phyloP scores from a whole-genome alignment of 1,284 basidiomycete species.

The Mycena citricolor region DNA sequence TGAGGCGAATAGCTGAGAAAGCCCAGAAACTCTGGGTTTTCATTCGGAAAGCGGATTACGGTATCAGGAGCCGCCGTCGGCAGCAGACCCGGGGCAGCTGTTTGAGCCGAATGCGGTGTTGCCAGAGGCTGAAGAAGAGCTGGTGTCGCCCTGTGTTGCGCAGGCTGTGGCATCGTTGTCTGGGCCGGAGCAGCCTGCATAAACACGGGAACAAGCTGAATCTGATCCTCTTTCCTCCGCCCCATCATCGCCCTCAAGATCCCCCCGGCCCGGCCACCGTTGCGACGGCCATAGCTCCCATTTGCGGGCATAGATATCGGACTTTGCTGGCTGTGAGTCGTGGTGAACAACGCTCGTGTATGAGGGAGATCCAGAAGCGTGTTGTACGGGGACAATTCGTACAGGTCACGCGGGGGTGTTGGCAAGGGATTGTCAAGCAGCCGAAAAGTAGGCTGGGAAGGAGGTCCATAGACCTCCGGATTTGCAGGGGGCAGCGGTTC shows the following conservation, averaged over 20 bases:
- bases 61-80: too few relatives aligned
- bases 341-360: conserved; percentile 38
- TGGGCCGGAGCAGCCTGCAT: conserved; percentile 17
- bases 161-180: conserved; percentile 10
- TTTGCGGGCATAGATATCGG: conserved; percentile 10
- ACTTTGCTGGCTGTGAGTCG: conserved; percentile 13
- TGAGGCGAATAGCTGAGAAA: conserved; percentile 50
- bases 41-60: conserved; percentile 15
- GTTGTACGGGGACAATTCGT: conserved; percentile 49
- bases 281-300: conserved; percentile 17
- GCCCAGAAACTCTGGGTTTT: conserved; percentile 23
- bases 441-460: conserved; percentile 15
- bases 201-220: conserved; percentile 32
- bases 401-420: conserved; percentile 47
- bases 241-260: conserved; percentile 23
- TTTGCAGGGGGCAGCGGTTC: conserved; percentile 30
- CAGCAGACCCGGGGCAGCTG: background rate
- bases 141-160: background rate
- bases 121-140: background rate
- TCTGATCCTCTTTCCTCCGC: conserved; percentile 24
- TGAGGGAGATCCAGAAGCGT: conserved; percentile 46
- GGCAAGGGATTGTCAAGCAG: conserved; percentile 49
- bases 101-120: background rate
- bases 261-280: conserved; percentile 18
- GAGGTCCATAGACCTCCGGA: conserved; percentile 26